These are phyloP conservation scores for Cryptosporidium ubiquitum DNA, from an alignment of 169 alveolate genomes.

Conservation along the genomic window DNA sequence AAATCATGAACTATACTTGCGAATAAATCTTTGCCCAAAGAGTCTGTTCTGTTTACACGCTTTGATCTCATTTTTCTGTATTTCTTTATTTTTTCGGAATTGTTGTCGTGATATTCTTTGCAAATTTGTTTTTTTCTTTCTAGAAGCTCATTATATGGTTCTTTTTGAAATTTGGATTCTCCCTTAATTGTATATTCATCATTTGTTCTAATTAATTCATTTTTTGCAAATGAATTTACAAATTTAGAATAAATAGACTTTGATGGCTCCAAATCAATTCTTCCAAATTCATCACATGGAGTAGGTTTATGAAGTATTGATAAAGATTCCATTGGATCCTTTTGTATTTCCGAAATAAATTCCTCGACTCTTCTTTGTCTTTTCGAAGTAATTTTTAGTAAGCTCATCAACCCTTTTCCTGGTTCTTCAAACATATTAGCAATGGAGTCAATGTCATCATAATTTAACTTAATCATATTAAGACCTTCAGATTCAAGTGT, in stretches of 20 bases:
- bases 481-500: constrained; percentile 52
- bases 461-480: constrained; percentile 15
- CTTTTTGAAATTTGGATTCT: constrained; percentile 17
- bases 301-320: constrained; percentile 30
- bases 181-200: constrained; percentile 28
- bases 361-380: constrained; percentile 65
- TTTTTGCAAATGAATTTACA: not conserved
- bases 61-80: constrained; percentile 25
- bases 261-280: constrained; percentile 73
- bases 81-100: constrained; percentile 36
- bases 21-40: constrained; percentile 36
- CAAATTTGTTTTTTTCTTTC: constrained; percentile 30
- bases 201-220: not conserved
- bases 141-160: not conserved
- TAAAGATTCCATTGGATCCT: not conserved
- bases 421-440: constrained; percentile 12
- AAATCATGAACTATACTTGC: not conserved
- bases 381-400: constrained; percentile 43
- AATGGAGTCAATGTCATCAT: constrained; percentile 22
- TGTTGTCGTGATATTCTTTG: constrained; percentile 15
- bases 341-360: constrained; percentile 47
- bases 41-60: constrained; percentile 24
- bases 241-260: constrained; percentile 25
- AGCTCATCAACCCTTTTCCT: constrained; percentile 30
- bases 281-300: constrained; percentile 73